Conservation (phyloP, 129 eudicot species). For the Lactuca saligna region DNA sequence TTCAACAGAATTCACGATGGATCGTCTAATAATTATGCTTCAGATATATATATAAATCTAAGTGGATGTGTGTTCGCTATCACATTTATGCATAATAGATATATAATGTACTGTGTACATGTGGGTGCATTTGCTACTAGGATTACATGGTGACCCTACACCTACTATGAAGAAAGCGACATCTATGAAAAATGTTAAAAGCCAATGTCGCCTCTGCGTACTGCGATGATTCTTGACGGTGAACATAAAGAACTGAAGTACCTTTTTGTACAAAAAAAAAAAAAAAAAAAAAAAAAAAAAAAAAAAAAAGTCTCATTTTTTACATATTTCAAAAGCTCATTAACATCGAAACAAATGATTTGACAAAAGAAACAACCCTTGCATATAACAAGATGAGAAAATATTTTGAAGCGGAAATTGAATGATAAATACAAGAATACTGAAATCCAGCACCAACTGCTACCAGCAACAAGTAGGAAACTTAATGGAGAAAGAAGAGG, state of each 20-base stretch:
- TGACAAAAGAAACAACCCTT: neutral
- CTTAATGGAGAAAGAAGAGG: slow-evolving; percentile 80
- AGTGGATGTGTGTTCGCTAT: too few species aligned
- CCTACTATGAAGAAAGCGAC: neutral
- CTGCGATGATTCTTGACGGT: neutral
- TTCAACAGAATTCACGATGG: too few species aligned
- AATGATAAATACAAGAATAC: neutral
- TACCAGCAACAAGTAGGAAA: slow-evolving; percentile 78
- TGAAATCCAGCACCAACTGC: slow-evolving; percentile 22
- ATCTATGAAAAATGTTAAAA: neutral
- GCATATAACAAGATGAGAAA: slow-evolving; percentile 3
- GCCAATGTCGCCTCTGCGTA: neutral
- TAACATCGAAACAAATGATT: neutral
- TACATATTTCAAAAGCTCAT: neutral
- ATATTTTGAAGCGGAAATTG: neutral
- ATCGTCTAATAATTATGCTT: too few species aligned
- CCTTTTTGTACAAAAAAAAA: too few species aligned
- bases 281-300: too few species aligned
- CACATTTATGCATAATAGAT: too few species aligned
- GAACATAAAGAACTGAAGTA: too few species aligned
- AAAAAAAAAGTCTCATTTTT: neutral
- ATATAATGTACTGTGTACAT: too few species aligned
- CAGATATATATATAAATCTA: too few species aligned
- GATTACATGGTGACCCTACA: too few species aligned
- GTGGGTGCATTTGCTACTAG: neutral